A percentile compares a stretch with the other conserved stretches of the same genome.
phyloP scores from a whole-genome alignment of 371 early-diverging fungal species.

The Rhizomucor miehei region DNA sequence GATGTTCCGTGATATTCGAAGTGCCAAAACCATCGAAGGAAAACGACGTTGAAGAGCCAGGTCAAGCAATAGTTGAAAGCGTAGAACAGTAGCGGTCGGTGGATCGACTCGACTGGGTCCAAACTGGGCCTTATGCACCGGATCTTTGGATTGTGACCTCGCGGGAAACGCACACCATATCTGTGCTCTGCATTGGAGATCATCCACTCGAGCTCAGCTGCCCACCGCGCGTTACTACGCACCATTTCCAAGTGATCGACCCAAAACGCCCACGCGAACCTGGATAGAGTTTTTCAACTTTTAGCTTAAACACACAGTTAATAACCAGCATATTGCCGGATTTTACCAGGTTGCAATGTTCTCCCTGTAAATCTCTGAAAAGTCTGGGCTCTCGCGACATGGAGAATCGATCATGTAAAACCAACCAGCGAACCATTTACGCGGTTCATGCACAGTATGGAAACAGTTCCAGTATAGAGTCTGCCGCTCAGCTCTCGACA shows the following conservation, averaged over 20 bases:
- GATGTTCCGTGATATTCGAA: conserved; percentile 16
- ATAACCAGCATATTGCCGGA: no score
- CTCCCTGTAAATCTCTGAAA: conserved; percentile 42
- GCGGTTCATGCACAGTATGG: conserved; percentile 27
- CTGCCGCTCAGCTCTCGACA: conserved; percentile 25
- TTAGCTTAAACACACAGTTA: no score
- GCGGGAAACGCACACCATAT: conserved; percentile 39
- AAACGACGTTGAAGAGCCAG: conserved; percentile 20
- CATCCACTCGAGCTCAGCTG: conserved; percentile 50
- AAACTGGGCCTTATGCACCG: conserved; percentile 57
- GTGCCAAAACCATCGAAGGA: conserved; percentile 19
- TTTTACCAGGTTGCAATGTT: conserved; percentile 53
- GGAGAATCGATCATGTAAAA: conserved; percentile 39
- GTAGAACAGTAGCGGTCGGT: conserved; percentile 61
- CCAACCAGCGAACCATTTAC: conserved; percentile 52
- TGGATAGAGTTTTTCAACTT: no score
- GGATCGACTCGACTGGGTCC: conserved; percentile 60
- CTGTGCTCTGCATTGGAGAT: conserved; percentile 36
- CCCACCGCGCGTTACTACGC: conserved; percentile 21
- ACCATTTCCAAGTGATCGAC: conserved; percentile 40
- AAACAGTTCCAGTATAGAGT: conserved; percentile 45
- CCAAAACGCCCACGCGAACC: conserved; percentile 63
- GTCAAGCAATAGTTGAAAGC: conserved; percentile 30
- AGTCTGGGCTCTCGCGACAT: conserved; percentile 24
- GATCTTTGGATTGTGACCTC: conserved; percentile 51